A percentile compares a stretch with the other conserved stretches of the same genome.
phyloP scores from a whole-genome alignment of 2,329 filamentous ascomycete genomes.

The Eutypa lata region DNA sequence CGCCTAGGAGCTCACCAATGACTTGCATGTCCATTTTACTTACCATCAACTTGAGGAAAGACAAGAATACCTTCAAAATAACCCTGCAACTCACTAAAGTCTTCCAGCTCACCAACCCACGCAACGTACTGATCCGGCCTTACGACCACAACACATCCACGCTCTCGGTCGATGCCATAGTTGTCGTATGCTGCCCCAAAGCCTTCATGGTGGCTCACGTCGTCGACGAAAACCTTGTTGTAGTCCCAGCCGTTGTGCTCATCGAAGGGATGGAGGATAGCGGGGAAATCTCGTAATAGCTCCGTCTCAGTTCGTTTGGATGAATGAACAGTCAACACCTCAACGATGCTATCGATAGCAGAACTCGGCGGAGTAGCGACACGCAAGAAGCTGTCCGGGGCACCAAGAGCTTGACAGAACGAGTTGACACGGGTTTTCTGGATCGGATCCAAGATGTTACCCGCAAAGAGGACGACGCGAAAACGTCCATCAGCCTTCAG shows the following conservation, averaged over 20 bases:
- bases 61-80: conserved; percentile 32
- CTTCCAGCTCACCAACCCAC: conserved; percentile 36
- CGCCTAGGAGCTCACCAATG: too few species aligned
- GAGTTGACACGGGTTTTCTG: conserved; percentile 44
- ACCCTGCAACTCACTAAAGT: conserved; percentile 29
- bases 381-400: conserved; percentile 22
- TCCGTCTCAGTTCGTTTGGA: conserved; percentile 48
- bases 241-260: conserved; percentile 51
- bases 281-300: conserved; percentile 47
- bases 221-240: conserved; percentile 55
- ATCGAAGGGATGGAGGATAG: conserved; percentile 45
- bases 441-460: conserved; percentile 44
- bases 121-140: conserved; percentile 68
- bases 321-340: conserved; percentile 60
- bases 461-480: conserved; percentile 59
- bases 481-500: conserved; percentile 57
- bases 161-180: conserved; percentile 54
- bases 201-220: conserved; percentile 52
- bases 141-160: conserved; percentile 57
- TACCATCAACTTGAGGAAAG: conserved; percentile 14
- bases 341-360: conserved; percentile 39
- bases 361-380: conserved; percentile 2
- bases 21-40: too few species aligned
- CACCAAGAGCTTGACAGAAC: conserved; percentile 44
- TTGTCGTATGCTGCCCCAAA: conserved; percentile 49